These are phyloP conservation scores for Yamadazyma triangularis DNA, from an alignment of 1,139 yeast genomes.

Conservation along the genomic window DNA sequence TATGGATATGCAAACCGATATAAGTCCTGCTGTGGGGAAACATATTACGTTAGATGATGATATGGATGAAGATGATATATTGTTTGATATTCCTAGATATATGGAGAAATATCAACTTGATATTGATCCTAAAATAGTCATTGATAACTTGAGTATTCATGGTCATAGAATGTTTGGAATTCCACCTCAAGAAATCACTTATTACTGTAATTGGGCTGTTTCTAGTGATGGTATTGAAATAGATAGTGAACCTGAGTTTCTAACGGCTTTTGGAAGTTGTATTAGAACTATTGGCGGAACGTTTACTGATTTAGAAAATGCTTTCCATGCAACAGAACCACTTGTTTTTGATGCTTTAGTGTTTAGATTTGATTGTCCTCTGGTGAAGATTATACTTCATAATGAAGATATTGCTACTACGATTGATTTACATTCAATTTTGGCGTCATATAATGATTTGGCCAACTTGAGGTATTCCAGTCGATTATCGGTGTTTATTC, in stretches of 20 bases:
- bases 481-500: conserved; percentile 47
- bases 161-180: conserved; percentile 92
- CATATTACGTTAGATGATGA: conserved; percentile 19
- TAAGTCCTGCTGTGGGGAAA: conserved; percentile 43
- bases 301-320: conserved; percentile 70
- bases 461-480: conserved; percentile 64
- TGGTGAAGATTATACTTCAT: conserved; percentile 21
- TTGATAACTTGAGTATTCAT: conserved; percentile 67
- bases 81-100: conserved; percentile 26
- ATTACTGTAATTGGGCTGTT: conserved; percentile 87
- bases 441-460: conserved; percentile 59
- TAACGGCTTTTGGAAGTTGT: conserved; percentile 43
- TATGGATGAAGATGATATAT: conserved; percentile 13
- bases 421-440: conserved; percentile 32
- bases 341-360: conserved; percentile 66
- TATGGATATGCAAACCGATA: conserved; percentile 73
- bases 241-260: conserved; percentile 47
- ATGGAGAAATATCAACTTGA: conserved; percentile 2
- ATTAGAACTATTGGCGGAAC: conserved; percentile 54
- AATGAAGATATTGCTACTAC: conserved; percentile 9
- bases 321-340: conserved; percentile 54
- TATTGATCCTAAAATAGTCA: conserved; percentile 29
- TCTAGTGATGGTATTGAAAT: conserved; percentile 56
- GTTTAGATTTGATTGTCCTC: conserved; percentile 45
- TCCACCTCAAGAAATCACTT: conserved; percentile 86